Evolutionary conservation across 1,284 basidiomycete species (phyloP).

Genomic region (Puccinia novopanici): DNA sequence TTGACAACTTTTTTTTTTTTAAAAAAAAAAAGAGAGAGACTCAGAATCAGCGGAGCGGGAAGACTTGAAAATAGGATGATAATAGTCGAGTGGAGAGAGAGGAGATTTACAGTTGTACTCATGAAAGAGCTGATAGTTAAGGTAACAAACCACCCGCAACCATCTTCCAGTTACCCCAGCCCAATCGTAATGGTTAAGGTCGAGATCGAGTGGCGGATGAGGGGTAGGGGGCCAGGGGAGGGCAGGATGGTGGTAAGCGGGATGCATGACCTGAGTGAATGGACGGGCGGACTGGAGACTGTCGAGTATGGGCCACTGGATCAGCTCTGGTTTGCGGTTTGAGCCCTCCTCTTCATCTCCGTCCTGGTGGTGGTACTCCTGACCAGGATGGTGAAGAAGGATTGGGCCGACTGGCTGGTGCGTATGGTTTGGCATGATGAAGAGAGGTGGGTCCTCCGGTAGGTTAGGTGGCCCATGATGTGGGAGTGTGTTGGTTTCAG

Average conservation of each 20-base stretch:
- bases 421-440: background rate
- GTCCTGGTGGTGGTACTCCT: background rate
- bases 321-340: background rate
- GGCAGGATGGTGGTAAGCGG: constrained; percentile 15
- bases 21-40: background rate
- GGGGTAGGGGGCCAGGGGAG: background rate
- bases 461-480: background rate
- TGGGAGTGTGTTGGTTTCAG: background rate
- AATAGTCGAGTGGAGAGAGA: background rate
- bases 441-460: background rate
- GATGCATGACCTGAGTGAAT: constrained; percentile 31
- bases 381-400: background rate
- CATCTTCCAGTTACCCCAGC: constrained; percentile 37
- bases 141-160: constrained; percentile 34
- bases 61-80: background rate
- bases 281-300: constrained; percentile 21
- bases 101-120: constrained; percentile 29
- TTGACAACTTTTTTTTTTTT: too few relatives aligned
- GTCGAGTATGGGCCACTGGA: constrained; percentile 46
- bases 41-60: background rate
- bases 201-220: background rate
- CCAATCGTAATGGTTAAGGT: constrained; percentile 45
- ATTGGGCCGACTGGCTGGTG: background rate
- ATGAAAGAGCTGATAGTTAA: constrained; percentile 36
- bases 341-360: background rate